Percentiles rank a stretch among this genome's conserved stretches.
phyloP scores from a whole-genome alignment of 192 early-diverging fungal species.

The Coemansia sp. region DNA sequence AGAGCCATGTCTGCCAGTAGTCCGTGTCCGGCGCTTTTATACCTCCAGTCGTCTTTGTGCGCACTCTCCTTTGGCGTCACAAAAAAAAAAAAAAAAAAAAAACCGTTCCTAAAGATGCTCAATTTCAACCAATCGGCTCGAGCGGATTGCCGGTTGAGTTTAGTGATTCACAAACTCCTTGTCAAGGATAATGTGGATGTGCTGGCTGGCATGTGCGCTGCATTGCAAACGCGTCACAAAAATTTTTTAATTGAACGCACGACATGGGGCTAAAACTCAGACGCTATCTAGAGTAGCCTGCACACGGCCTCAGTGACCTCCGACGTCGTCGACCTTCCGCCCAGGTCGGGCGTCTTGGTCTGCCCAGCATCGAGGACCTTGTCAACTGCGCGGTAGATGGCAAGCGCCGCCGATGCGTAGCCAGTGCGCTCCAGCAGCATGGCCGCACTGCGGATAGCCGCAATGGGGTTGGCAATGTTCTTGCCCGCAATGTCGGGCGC shows the following conservation, averaged over 20 bases:
- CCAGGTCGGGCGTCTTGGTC: conserved; percentile 84
- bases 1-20: not conserved
- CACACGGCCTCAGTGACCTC: conserved; percentile 85
- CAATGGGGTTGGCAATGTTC: conserved; percentile 96
- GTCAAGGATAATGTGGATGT: not conserved
- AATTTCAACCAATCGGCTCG: not conserved
- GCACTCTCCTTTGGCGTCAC: not conserved
- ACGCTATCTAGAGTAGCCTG: conserved; percentile 65
- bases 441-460: conserved; percentile 92
- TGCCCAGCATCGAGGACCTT: conserved; percentile 67
- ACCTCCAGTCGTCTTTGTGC: not conserved
- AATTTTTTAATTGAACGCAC: too few species aligned
- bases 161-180: not conserved
- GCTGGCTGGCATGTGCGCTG: not conserved
- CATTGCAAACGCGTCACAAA: not conserved
- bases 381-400: conserved; percentile 88
- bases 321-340: conserved; percentile 81
- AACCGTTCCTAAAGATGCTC: too few species aligned
- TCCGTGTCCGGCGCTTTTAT: not conserved
- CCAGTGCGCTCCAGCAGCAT: conserved; percentile 91
- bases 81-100: conserved; percentile 1
- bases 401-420: conserved; percentile 67
- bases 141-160: not conserved
- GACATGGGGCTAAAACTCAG: too few species aligned
- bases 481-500: conserved; percentile 98